Base-by-base conservation (phyloP, 169 alveolate genomes). In the Plasmodium chabaudi region DNA sequence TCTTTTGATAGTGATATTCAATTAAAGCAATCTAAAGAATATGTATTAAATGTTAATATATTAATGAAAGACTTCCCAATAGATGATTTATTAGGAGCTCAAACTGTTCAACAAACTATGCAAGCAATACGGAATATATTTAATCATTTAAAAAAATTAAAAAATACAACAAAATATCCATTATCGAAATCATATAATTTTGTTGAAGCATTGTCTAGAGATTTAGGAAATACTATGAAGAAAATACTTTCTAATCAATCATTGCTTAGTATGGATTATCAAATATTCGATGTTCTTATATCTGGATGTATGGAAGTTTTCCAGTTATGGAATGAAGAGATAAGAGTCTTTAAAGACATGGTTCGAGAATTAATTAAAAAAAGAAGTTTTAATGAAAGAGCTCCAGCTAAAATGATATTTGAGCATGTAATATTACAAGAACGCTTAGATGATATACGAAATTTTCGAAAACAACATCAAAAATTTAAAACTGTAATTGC, bases 51-150 rank as follows among this genome's bases (percentile, higher is more conserved):
- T 60, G 96, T 96, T 70, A 97, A 97, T 92, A 88, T 94, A 55
- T 90, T 98, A 65, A 96, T 98, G 92, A 97, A 97, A 65, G 99
- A 98, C 88, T 97, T 98, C 72, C 99, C 99, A 15, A 95, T 98
- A 44, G 95, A 96, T 70, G 98, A 96, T 63, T 88, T 98, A 71
- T 91, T 97, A 46, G 97, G 97, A 19, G 98, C 99, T 6, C 95
- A 93, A 10, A 95, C 95, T 15, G 84, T 98, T 49, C 97, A 93
- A 39, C 98, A 96, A 69, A 92, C 97, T 23, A 92, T 93, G 39
- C 95, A 95, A 53, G 98, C 99, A 25, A 93, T 98, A 34, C 92
- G 96, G 25, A 93, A 94, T 25, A 95, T 98, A 61, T 98, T 97
- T 91, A 94, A 88, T 60, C 98, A 97, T 88, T 72, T 98, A 95